Evolutionary conservation across 78 protist genomes (phyloP), one percentile per base, ranked within the genome.

Genomic region (Emiliania huxleyi): DNA sequence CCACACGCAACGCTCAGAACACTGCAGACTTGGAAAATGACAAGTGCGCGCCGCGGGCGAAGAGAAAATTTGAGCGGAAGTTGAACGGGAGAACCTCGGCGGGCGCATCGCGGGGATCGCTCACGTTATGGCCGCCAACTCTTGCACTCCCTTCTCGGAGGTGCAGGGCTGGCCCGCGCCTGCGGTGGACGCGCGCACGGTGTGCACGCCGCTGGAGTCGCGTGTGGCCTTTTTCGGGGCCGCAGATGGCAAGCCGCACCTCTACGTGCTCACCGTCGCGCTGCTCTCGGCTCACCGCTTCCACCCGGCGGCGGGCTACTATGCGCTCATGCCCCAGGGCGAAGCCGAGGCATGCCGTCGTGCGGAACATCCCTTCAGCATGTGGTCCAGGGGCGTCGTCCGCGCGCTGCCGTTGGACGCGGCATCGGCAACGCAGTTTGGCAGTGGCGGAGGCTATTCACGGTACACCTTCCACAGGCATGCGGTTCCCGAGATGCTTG

Each of bases 231-330:
- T 73, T 18, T 73, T 73, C 43, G 83, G 83, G 2, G 83, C 83
- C 22, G 83, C n/a, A 18, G 83, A 73, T 18, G 1, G 12, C 33
- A 18, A 42, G 1, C 33, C 83, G 1, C 18, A 73, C 43, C 83
- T 73, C 33, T 73, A 18, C 83, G 2, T 37, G 37, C 8, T 73
- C 40, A 37, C 42, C 2, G 42, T 73, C 37, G 6, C 44, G 44
- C 83, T 73, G 37, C 83, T 23, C 83, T 73, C 83, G 44, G 83
- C 83, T 3, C 83, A 73, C 43, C 83, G 83, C 33, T 73, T 73
- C 43, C 83, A 73, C 18, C 83, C 83, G 37, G 21, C 15, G 19
- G 2, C 83, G 19, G 83, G 83, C 43, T 73, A 73, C 83, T 73
- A 33, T 18, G 42, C n/a, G 37, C 83, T 73, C 19, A 12, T 73